A percentile compares a stretch with the other conserved stretches of the same genome.
phyloP scores from a whole-genome alignment of 345 rosid genomes.

The Turnera subulata region DNA sequence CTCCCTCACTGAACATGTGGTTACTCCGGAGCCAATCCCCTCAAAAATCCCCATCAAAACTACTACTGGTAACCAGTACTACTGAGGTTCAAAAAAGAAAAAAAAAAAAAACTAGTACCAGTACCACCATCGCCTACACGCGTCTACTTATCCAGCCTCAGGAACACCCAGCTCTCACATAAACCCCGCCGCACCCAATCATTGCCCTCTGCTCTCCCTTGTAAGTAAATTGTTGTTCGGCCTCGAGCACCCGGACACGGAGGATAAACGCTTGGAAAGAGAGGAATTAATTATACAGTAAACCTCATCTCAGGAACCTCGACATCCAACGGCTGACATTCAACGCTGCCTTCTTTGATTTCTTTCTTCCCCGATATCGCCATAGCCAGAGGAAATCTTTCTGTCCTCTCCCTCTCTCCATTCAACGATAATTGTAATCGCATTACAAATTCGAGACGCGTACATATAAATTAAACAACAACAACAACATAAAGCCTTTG shows the following conservation, averaged over 20 bases:
- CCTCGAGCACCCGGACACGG: neutral
- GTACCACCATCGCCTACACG: conserved; percentile 5
- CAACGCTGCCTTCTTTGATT: conserved; percentile 11
- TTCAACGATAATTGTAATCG: too few species aligned
- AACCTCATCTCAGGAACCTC: neutral
- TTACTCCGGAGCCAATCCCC: neutral
- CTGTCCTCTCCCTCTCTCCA: neutral
- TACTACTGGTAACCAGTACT: too few species aligned
- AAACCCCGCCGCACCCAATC: neutral
- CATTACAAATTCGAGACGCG: too few species aligned
- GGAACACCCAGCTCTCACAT: neutral
- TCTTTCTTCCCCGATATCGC: neutral
- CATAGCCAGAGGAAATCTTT: neutral
- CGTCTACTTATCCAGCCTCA: neutral
- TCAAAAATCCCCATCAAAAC: neutral
- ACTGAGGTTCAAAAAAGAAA: too few species aligned
- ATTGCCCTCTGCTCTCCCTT: neutral
- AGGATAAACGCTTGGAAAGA: neutral
- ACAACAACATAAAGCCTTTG: too few species aligned
- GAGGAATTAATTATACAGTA: neutral
- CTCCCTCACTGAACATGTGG: neutral
- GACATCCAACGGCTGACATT: conserved; percentile 33
- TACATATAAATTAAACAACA: too few species aligned
- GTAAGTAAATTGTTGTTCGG: too few species aligned
- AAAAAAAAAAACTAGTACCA: too few species aligned